Evolutionary conservation across 192 early-diverging fungal species (phyloP).

Genomic region (Obelidium mucronatum): DNA sequence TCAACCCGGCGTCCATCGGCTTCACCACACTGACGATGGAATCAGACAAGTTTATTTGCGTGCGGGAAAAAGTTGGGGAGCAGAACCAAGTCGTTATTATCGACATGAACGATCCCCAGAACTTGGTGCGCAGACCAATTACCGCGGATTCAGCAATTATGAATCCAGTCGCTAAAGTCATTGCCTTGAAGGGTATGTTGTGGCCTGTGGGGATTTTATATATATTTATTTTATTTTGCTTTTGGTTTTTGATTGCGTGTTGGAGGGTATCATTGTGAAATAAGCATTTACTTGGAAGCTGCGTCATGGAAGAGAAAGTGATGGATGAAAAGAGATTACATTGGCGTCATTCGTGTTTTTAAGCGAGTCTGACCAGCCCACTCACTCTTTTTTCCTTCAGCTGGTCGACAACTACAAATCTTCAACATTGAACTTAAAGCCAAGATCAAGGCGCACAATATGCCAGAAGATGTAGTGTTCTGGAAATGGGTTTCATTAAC

Average conservation of each 20-base stretch:
- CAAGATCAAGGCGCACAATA: conserved; percentile 92
- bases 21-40: conserved; percentile 98
- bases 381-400: conserved; percentile 50
- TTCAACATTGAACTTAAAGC: conserved; percentile 97
- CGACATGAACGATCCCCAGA: conserved; percentile 85
- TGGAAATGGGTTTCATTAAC: conserved; percentile 96
- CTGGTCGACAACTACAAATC: conserved; percentile 90
- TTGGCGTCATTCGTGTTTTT: too few species aligned
- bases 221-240: neutral
- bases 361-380: conserved; percentile 7
- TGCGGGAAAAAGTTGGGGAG: conserved; percentile 88
- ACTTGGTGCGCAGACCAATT: conserved; percentile 88
- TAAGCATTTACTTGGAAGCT: too few species aligned
- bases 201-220: too few species aligned
- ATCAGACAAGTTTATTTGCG: conserved; percentile 97
- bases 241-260: neutral
- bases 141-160: conserved; percentile 98
- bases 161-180: conserved; percentile 92
- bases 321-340: too few species aligned
- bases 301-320: too few species aligned
- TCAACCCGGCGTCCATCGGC: conserved; percentile 91
- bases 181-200: conserved; percentile 97
- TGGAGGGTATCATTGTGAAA: too few species aligned
- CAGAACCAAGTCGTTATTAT: conserved; percentile 94
- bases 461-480: conserved; percentile 92